Evolutionary conservation across 208 protist genomes (phyloP), one percentile per base, ranked within the genome.

Genomic region (Novymonas esmeraldas): DNA sequence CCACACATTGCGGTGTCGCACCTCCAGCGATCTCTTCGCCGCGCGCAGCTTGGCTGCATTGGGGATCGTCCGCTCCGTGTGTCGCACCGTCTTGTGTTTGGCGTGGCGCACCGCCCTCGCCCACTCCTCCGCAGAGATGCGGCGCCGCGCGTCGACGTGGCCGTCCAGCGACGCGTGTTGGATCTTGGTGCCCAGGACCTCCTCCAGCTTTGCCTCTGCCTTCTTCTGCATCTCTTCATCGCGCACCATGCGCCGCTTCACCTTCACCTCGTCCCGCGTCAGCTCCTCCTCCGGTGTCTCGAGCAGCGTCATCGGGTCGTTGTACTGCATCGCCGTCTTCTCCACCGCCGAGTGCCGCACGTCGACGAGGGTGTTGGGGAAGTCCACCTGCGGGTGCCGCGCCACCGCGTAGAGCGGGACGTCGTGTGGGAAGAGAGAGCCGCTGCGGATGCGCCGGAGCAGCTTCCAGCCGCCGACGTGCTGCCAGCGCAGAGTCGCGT

Each of bases 401-500:
- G 52, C 76, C n/a, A 94, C 74, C 11, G 87, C 82, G 75, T 93
- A 95, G 42, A 94, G 70, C 13, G 90, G 90, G 1, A 95, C 84
- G 57, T 94, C 71, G 64, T 87, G 56, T 20, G 90, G 90, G 63
- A 95, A 94, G 14, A 95, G 76, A 5, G 82, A 89, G 29, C 90
- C 90, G 44, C 81, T 83, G 29, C 65, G 70, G 20, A 82, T 78
- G 34, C 90, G 77, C 75, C 85, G 84, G 48, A 95, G 70, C 55
- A 94, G 66, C 70, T 89, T 93, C 84, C 87, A 95, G 16, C 90
- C 90, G n/a, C 90, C 90, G 65, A 95, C 88, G 82, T 94, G 80
- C 59, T 95, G 90, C 88, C 90, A 95, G 7, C 85, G 87, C 76
- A 95, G 76, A 45, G 89, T 93, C 46, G 73, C 77, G 82, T 84